These are phyloP conservation scores for Tylopilus vinaceipallidus DNA, from an alignment of 768 basidiomycete species.

Conservation along the genomic window DNA sequence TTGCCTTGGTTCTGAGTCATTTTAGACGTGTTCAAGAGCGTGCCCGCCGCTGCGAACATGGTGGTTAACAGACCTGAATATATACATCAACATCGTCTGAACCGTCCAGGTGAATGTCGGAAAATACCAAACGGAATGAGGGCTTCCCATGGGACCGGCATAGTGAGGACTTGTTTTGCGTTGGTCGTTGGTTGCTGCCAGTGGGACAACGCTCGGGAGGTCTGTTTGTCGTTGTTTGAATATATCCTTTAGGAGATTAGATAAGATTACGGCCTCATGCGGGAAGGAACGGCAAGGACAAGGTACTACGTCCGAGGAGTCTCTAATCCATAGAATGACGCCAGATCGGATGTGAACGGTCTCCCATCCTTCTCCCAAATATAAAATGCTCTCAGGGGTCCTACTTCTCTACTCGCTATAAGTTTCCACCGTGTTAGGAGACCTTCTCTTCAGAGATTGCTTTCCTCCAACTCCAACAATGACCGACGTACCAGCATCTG, in stretches of 20 bases:
- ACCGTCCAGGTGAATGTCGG: no score
- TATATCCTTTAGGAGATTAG: not conserved
- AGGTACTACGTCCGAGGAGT: not conserved
- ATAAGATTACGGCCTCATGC: not conserved
- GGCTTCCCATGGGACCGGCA: conserved; percentile 98
- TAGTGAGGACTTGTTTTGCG: conserved; percentile 33
- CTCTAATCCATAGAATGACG: no score
- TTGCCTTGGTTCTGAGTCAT: conserved; percentile 88
- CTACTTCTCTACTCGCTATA: not conserved
- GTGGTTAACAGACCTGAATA: conserved; percentile 73
- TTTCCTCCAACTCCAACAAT: conserved; percentile 1
- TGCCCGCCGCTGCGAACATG: conserved; percentile 91
- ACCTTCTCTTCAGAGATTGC: not conserved
- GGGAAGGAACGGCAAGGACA: no score
- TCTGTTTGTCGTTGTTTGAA: conserved; percentile 25
- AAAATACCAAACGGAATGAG: conserved; percentile 87
- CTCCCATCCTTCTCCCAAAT: no score
- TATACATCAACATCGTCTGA: conserved; percentile 4
- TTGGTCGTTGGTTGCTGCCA: not conserved
- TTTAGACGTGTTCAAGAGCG: conserved; percentile 76
- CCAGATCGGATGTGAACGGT: no score
- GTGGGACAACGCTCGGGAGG: not conserved
- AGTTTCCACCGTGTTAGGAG: not conserved
- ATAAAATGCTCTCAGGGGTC: conserved; percentile 4
- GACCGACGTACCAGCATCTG: conserved; percentile 4